Conservation (phyloP, 768 basidiomycete species). For the Panaeolus cyanescens region DNA sequence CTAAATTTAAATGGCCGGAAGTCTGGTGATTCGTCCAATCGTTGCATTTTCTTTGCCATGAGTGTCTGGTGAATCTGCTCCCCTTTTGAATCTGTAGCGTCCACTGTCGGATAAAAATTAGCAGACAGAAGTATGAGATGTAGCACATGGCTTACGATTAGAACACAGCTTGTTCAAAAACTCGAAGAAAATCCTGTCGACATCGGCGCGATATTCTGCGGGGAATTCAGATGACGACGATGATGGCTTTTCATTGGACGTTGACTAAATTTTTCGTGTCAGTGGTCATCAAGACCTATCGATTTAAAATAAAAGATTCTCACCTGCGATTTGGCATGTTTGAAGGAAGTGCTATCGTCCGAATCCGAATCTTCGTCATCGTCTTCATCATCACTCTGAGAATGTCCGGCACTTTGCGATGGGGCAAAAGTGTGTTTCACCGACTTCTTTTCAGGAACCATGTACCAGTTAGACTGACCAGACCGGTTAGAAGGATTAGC, state of each 20-base stretch:
- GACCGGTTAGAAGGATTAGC: slow-evolving; percentile 13
- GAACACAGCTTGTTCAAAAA: slow-evolving; percentile 89
- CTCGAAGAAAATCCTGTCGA: slow-evolving; percentile 90
- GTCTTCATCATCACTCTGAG: slow-evolving; percentile 53
- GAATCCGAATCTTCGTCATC: slow-evolving; percentile 48
- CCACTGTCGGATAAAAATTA: slow-evolving; percentile 54
- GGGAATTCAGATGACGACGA: slow-evolving; percentile 58
- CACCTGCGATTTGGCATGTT: slow-evolving; percentile 21
- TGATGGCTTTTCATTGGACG: slow-evolving; percentile 9
- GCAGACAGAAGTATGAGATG: slow-evolving; percentile 19
- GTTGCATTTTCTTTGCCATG: slow-evolving; percentile 99
- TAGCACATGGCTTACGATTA: slow-evolving; percentile 63
- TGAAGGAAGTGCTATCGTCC: slow-evolving; percentile 30
- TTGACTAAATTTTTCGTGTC: slow-evolving; percentile 19
- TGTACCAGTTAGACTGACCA: slow-evolving; percentile 19
- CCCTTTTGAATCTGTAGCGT: slow-evolving; percentile 91
- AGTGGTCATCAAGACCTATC: slow-evolving; percentile 5
- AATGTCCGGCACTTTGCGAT: slow-evolving; percentile 33
- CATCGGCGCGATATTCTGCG: slow-evolving; percentile 75
- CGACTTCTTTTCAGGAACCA: slow-evolving; percentile 15
- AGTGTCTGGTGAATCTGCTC: slow-evolving; percentile 97
- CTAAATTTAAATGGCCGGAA: slow-evolving; percentile 99
- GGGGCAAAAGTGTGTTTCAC: slow-evolving; percentile 27
- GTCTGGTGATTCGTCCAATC: slow-evolving; percentile 93
- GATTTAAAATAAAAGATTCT: slow-evolving; percentile 4